Evolutionary conservation across 179 eudicot species (phyloP), one percentile per base, ranked within the genome.

Genomic region (Silene vulgaris): DNA sequence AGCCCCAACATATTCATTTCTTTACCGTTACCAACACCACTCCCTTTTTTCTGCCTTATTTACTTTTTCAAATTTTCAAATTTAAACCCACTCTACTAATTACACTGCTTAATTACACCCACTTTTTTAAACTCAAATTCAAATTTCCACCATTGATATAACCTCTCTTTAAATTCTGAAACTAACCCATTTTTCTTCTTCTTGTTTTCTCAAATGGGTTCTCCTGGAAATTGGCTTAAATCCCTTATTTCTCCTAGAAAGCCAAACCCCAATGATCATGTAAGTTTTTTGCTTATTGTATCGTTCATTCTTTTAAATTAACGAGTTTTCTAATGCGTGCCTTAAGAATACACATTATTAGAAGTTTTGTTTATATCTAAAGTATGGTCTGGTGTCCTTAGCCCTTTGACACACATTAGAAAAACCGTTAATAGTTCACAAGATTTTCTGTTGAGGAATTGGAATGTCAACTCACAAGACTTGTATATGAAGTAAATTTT

Each of bases 141-240:
- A 45, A 45, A 45, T 8, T 45, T 45, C 50, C 50, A 9, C 50
- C 50, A 45, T 45, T 0, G 0, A 45, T 45, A 45, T 11, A 19
- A 67, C 29, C 2, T 14, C 43, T 14, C 30, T 32, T 65, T 65
- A 65, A 65, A 32, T 45, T 45, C 50, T 45, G 12, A 1, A 45
- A 45, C 2, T 45, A 13, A 65, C 19, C 30, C 69, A 54, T 16
- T 65, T 23, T 26, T 9, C 0, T 32, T 35, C 6, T 30, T 32
- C 11, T 14, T 8, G 35, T 69, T 65, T 54, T 40, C 54, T 21
- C 48, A 63, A 80, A 90, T 90, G 96, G 97, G 97, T 80, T 85
- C 76, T 35, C 81, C 95, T 11, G 88, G 85, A 71, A 93, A 87
- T 61, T 93, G 98, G 97, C 80, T 93, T 3, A 93, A 86, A 72